These are phyloP conservation scores for Vitis amurensis DNA, from an alignment of 164 flowering plant genomes.

Conservation along the genomic window DNA sequence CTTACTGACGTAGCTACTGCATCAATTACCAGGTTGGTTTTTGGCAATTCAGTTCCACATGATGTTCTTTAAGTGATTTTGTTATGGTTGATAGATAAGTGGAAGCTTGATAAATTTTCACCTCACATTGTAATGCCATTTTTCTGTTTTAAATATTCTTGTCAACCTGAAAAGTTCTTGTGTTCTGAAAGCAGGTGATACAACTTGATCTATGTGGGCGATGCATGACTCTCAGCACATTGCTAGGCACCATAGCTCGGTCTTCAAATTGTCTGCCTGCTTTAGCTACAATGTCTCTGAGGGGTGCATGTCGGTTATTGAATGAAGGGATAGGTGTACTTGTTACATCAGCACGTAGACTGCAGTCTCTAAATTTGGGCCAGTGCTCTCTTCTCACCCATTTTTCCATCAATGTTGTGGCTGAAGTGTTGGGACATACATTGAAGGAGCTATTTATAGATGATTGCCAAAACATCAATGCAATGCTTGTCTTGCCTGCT, in stretches of 20 bases:
- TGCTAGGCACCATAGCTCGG: constrained; percentile 10
- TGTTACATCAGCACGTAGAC: constrained; percentile 13
- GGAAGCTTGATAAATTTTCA: neutral
- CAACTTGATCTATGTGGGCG: constrained; percentile 26
- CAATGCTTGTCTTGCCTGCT: constrained; percentile 14
- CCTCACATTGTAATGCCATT: neutral
- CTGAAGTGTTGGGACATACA: constrained; percentile 3
- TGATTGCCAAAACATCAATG: constrained; percentile 21
- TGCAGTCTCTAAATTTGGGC: constrained; percentile 25
- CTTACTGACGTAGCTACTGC: neutral
- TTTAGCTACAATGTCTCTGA: constrained; percentile 19
- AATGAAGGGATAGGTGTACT: constrained; percentile 14
- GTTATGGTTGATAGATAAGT: neutral
- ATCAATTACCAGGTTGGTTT: neutral
- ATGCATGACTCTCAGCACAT: constrained; percentile 14
- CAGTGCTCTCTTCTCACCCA: constrained; percentile 28
- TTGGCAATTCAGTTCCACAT: neutral
- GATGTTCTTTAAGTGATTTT: neutral
- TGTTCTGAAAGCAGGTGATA: constrained; percentile 18
- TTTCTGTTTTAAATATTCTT: neutral
- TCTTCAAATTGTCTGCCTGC: constrained; percentile 11
- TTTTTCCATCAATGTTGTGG: constrained; percentile 9
- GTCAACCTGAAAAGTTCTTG: constrained; percentile 1
- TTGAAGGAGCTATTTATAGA: constrained; percentile 24
- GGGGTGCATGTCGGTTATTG: constrained; percentile 20